Evolutionary conservation across 345 rosid genomes (phyloP), one percentile per base, ranked within the genome.

Genomic region (Eucalyptus erythrocorys): DNA sequence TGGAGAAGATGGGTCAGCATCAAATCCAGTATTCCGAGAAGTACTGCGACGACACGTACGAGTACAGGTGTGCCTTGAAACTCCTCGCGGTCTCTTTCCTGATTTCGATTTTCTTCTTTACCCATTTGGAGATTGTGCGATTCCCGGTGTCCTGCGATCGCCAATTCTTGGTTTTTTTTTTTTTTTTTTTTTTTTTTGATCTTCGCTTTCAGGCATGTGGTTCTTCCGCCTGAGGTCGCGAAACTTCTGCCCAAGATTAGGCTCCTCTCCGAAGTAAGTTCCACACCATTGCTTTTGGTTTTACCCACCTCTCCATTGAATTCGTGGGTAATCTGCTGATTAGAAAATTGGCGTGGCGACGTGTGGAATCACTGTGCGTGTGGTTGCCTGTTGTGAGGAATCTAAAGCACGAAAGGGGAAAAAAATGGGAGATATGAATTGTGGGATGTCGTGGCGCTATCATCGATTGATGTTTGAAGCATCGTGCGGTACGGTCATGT

Each of bases 21-120:
- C 99, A 96, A 96, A 96, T 96, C 93, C 99, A 96, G 91, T 96
- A 96, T 94, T 97, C 99, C 1, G 99, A 97, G 92, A 97, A 96
- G 88, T 96, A 96, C 89, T 94, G 94, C 90, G 99, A 97, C 48
- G 99, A 97, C 89, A 93, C 94, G 88, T 91, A 92, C 87, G 99
- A 96, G 91, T 96, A 95, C 91, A 96, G 99, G 97, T 97, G 61
- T 1, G 32, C 68, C 32, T 61, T 8, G 43, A 22, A 50, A 11
- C 8, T 32, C 51, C 68, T 42, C 61, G 40, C 88, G 24, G 45
- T 87, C 59, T 88, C 48, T 34, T 8, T 11, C 47, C 34, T 24
- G 84, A 17, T 87, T 86, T 85, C 89, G 8, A 48, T 49, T 61
- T 27, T 80, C 47, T 34, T 68, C 17, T 43, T 30, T 7, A 64